Conservation (phyloP, 768 basidiomycete genomes). For the Leccinum boreale region DNA sequence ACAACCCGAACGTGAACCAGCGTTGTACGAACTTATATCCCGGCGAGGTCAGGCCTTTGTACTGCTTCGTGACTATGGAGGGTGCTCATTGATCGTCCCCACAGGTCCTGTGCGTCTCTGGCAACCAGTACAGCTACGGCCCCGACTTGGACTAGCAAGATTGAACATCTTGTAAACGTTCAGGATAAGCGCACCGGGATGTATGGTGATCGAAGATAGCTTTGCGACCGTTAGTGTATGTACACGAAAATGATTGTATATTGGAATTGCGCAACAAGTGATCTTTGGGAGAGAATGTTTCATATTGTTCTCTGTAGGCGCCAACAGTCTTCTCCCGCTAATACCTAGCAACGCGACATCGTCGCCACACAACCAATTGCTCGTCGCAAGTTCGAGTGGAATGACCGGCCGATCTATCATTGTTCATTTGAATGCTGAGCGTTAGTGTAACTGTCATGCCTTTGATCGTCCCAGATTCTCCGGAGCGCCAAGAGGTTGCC, state of each 20-base stretch:
- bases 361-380: background rate
- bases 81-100: background rate
- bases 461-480: conserved; percentile 45
- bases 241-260: background rate
- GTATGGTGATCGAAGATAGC: too few species aligned
- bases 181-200: background rate
- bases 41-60: background rate
- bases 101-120: background rate
- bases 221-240: background rate
- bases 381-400: background rate
- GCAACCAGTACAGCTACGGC: background rate
- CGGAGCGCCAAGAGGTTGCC: conserved; percentile 48
- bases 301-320: background rate
- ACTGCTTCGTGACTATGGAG: background rate
- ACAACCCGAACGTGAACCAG: background rate
- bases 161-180: background rate
- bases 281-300: background rate
- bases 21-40: background rate
- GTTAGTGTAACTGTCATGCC: background rate
- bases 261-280: background rate
- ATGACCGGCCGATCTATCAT: background rate
- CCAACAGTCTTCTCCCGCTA: background rate
- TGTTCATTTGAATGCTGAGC: background rate
- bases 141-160: background rate
- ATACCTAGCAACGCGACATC: background rate